Percentiles rank a stretch among this genome's conserved stretches.
Conservation (phyloP, 495 filamentous ascomycete species). For the Platismatia glauca region DNA sequence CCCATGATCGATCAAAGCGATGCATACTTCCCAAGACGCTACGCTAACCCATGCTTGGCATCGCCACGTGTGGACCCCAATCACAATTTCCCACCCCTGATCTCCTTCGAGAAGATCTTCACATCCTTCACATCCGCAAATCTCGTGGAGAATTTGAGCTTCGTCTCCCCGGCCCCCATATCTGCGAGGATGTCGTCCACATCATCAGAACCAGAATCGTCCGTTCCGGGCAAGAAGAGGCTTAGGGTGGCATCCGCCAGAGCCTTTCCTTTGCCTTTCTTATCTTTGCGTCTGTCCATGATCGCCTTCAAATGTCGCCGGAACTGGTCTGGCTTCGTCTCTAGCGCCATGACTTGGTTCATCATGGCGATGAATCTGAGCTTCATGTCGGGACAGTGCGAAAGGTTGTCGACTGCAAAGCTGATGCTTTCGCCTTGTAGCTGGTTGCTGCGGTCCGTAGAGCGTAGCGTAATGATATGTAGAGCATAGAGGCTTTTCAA, state of each 20-base stretch:
- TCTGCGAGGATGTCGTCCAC: conserved; percentile 16
- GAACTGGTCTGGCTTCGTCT: conserved; percentile 16
- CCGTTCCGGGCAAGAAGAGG: conserved; percentile 7
- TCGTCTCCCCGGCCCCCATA: conserved; percentile 14
- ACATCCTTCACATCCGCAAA: conserved; percentile 13
- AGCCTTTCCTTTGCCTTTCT: conserved; percentile 23
- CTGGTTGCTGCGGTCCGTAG: conserved; percentile 38
- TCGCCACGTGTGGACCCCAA: not conserved
- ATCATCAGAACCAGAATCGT: conserved; percentile 20
- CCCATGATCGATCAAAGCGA: not conserved
- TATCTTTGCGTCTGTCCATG: conserved; percentile 11
- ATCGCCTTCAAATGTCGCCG: conserved; percentile 8
- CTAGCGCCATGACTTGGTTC: conserved; percentile 12
- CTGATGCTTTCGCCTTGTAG: conserved; percentile 41
- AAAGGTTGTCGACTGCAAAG: conserved; percentile 45
- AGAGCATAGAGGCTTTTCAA: conserved; percentile 42
- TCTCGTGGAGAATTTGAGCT: conserved; percentile 6
- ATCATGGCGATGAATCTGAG: conserved; percentile 45
- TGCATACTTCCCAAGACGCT: not conserved
- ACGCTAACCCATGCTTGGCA: not conserved
- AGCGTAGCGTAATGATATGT: conserved; percentile 42
- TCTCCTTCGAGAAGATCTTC: conserved; percentile 19
- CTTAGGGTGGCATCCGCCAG: not conserved
- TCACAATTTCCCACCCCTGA: conserved; percentile 17
- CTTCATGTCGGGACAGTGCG: conserved; percentile 40